phyloP scores from a whole-genome alignment of 352 stramenopile species.

The Globisporangium cystogenes region DNA sequence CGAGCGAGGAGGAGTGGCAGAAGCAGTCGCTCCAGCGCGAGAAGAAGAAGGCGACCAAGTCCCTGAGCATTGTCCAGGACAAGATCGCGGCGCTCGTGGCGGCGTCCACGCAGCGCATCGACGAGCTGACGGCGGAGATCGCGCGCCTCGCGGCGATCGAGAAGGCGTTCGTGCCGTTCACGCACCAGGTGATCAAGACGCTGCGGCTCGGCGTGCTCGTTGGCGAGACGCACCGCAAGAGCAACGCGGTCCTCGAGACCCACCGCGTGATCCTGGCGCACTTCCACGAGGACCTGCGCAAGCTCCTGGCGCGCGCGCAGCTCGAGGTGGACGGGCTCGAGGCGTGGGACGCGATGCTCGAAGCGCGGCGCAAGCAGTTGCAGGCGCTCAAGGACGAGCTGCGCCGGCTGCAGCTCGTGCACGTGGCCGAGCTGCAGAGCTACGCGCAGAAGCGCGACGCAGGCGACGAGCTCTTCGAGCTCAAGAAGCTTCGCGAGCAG shows the following conservation, averaged over 20 bases:
- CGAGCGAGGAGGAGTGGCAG: conserved; percentile 76
- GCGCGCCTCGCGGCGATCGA: conserved; percentile 51
- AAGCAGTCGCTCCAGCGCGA: conserved; percentile 77
- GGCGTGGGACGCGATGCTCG: conserved; percentile 65
- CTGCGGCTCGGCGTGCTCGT: conserved; percentile 36
- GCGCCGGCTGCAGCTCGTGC: conserved; percentile 39
- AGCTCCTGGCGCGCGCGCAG: conserved; percentile 43
- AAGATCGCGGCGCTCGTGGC: conserved; percentile 33
- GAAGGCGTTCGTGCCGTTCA: conserved; percentile 74
- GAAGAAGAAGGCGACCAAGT: conserved; percentile 74
- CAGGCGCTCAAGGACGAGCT: conserved; percentile 55
- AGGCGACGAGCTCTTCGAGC: conserved; percentile 54
- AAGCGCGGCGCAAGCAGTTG: conserved; percentile 50
- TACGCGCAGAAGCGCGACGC: conserved; percentile 55
- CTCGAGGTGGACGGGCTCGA: conserved; percentile 50
- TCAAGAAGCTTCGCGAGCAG: conserved; percentile 50
- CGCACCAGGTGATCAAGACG: conserved; percentile 54
- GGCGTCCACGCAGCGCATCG: conserved; percentile 46
- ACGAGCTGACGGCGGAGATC: conserved; percentile 64
- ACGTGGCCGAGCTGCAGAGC: conserved; percentile 57
- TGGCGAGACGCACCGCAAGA: conserved; percentile 30
- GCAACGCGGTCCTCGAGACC: conserved; percentile 28
- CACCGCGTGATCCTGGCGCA: conserved; percentile 40
- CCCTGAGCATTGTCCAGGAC: conserved; percentile 44
- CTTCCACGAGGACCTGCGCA: conserved; percentile 56